Evolutionary conservation across 1,284 basidiomycete species (phyloP), one percentile per base, ranked within the genome.

Genomic region (Puccinia triticina): DNA sequence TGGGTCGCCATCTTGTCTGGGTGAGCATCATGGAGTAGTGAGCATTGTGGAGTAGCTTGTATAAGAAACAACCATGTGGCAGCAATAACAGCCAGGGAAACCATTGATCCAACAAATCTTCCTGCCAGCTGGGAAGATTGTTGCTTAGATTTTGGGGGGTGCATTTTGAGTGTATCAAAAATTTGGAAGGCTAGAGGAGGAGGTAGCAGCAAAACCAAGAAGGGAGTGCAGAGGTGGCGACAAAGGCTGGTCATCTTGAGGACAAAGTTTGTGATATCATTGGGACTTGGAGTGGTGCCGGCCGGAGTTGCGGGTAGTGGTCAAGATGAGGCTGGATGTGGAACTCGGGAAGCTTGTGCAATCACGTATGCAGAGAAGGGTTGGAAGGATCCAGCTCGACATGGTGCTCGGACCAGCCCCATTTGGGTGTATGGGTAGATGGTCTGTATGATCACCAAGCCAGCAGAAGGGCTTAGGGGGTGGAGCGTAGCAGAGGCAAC

Each of bases 381-480:
- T 74, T 18, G 16, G 53, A 43, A 53, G 80, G 11, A 10, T 72
- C 48, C 12, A 74, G 48, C 29, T 82, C 71, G 72, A 82, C 80
- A 67, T 82, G 80, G 50, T 82, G 80, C 55, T 82, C 80, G 26
- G 80, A 74, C 80, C 80, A 82, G 32, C 80, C 80, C 80, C 80
- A 82, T 61, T 82, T 43, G 2, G 80, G n/a, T n/a, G n/a, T n/a
- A n/a, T n/a, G n/a, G n/a, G n/a, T n/a, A n/a, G n/a, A n/a, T n/a
- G n/a, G n/a, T n/a, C n/a, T n/a, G n/a, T n/a, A n/a, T n/a, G n/a
- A n/a, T n/a, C n/a, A n/a, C n/a, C n/a, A n/a, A n/a, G n/a, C n/a
- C n/a, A n/a, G n/a, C n/a, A n/a, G n/a, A n/a, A n/a, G n/a, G n/a
- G n/a, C n/a, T n/a, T n/a, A n/a, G n/a, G n/a, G n/a, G n/a, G n/a